Percentiles rank a stretch among this genome's conserved stretches.
phyloP scores from a whole-genome alignment of 108 stramenopile genomes.

The Nitzschia inconspicua region DNA sequence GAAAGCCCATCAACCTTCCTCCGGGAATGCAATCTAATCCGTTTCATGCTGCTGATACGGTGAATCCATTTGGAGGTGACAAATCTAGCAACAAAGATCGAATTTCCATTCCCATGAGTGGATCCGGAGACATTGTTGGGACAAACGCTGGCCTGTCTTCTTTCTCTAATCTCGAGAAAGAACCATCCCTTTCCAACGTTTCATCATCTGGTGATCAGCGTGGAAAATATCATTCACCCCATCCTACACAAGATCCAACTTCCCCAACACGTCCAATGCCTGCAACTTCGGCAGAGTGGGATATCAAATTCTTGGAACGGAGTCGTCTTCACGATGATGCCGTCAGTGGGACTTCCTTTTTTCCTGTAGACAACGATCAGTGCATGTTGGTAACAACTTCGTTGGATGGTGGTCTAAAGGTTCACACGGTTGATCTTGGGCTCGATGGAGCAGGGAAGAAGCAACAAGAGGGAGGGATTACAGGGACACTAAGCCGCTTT shows the following conservation, averaged over 20 bases:
- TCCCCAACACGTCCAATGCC: conserved; percentile 9
- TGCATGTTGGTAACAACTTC: conserved; percentile 47
- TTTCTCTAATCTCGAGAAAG: conserved; percentile 21
- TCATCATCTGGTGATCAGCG: conserved; percentile 1
- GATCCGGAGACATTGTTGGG: conserved; percentile 22
- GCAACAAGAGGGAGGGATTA: conserved; percentile 24
- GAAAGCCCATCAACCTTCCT: neutral
- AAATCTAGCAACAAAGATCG: neutral
- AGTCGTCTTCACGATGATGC: conserved; percentile 48
- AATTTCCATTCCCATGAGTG: conserved; percentile 20
- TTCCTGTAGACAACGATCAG: conserved; percentile 14
- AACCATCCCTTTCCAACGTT: conserved; percentile 18
- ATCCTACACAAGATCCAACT: conserved; percentile 3
- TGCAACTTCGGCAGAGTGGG: conserved; percentile 41
- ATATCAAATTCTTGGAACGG: conserved; percentile 47
- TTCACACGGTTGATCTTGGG: conserved; percentile 32
- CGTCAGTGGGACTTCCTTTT: conserved; percentile 48
- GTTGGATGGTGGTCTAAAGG: conserved; percentile 56
- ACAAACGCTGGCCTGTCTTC: conserved; percentile 6
- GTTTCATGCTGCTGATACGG: conserved; percentile 4
- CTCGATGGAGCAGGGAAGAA: conserved; percentile 16
- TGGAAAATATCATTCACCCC: conserved; percentile 14
- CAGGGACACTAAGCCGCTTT: conserved; percentile 45
- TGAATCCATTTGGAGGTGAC: neutral
- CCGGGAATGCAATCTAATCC: conserved; percentile 3